Evolutionary conservation across 495 filamentous ascomycete species (phyloP).

Genomic region (Chaetomium cochliodes): DNA sequence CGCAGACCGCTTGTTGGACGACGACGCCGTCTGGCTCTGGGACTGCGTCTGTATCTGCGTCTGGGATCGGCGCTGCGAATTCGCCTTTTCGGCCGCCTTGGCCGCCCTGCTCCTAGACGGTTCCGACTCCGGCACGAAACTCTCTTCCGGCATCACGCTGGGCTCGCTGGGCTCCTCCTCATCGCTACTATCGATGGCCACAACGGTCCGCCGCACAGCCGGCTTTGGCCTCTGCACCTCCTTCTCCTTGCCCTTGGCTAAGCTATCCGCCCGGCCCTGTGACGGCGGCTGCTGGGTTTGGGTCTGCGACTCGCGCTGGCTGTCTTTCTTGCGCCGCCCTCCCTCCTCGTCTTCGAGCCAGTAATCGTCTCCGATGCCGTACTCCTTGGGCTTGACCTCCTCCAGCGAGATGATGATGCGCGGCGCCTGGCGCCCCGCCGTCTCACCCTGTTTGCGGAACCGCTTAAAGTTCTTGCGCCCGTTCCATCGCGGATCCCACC

Average conservation of each 20-base stretch:
- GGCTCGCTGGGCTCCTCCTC: constrained; percentile 30
- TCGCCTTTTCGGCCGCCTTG: constrained; percentile 37
- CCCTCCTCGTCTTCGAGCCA: constrained; percentile 58
- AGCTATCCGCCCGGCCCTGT: background rate
- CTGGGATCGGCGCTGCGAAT: constrained; percentile 25
- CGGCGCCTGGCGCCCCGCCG: constrained; percentile 46
- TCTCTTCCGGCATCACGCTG: background rate
- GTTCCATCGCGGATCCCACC: constrained; percentile 93
- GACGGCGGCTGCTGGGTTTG: constrained; percentile 16
- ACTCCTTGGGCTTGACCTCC: constrained; percentile 73
- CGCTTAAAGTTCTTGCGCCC: constrained; percentile 96
- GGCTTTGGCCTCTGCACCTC: background rate
- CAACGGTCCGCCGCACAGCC: constrained; percentile 23
- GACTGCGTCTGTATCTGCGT: constrained; percentile 32
- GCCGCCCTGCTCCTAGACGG: constrained; percentile 31
- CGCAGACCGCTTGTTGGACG: constrained; percentile 29
- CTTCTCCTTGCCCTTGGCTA: constrained; percentile 14
- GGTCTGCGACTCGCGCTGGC: constrained; percentile 30
- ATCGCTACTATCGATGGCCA: constrained; percentile 43
- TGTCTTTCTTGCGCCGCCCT: constrained; percentile 32
- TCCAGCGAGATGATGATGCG: constrained; percentile 75
- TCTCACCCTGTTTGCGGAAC: constrained; percentile 66
- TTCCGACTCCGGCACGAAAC: constrained; percentile 20
- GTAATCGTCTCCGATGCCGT: constrained; percentile 81
- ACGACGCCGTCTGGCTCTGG: constrained; percentile 39